Percentiles rank a stretch among this genome's conserved stretches.
phyloP scores from a whole-genome alignment of 805 yeast genomes.

The Ogataea wickerhamii region DNA sequence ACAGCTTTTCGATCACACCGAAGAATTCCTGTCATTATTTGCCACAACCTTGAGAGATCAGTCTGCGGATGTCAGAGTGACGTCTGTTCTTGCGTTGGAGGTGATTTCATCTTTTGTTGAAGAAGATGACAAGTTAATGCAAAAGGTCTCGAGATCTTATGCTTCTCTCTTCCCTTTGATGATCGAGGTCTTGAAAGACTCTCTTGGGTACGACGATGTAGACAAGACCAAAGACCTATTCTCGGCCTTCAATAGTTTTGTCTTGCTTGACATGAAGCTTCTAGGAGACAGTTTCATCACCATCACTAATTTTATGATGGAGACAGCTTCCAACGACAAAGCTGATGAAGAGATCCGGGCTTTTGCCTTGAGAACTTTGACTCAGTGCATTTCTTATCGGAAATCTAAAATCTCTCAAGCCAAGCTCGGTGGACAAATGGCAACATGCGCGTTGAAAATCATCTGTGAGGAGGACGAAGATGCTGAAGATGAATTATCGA shows the following conservation, averaged over 20 bases:
- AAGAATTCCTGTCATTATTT: conserved; percentile 70
- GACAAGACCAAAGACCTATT: conserved; percentile 72
- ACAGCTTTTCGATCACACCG: conserved; percentile 52
- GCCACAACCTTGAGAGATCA: conserved; percentile 61
- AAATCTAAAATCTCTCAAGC: conserved; percentile 74
- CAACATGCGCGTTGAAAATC: conserved; percentile 68
- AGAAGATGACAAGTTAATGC: conserved; percentile 46
- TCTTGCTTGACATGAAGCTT: conserved; percentile 71
- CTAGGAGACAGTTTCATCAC: conserved; percentile 71
- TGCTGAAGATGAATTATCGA: conserved; percentile 67
- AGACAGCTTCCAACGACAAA: conserved; percentile 62
- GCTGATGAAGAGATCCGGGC: conserved; percentile 80
- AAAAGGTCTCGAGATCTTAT: conserved; percentile 46
- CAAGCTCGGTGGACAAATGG: conserved; percentile 79
- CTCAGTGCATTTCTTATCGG: conserved; percentile 73
- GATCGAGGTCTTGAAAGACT: conserved; percentile 75
- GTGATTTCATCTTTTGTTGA: conserved; percentile 65
- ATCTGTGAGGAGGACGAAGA: conserved; percentile 81
- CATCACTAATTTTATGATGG: conserved; percentile 69
- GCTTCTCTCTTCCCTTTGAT: conserved; percentile 69
- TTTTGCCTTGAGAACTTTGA: conserved; percentile 80
- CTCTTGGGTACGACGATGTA: conserved; percentile 65
- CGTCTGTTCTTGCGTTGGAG: conserved; percentile 78
- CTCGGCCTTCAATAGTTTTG: conserved; percentile 77
- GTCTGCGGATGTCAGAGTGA: conserved; percentile 73